phyloP scores from a whole-genome alignment of 148 eudicot genomes.

The Rhododendron simsii region DNA sequence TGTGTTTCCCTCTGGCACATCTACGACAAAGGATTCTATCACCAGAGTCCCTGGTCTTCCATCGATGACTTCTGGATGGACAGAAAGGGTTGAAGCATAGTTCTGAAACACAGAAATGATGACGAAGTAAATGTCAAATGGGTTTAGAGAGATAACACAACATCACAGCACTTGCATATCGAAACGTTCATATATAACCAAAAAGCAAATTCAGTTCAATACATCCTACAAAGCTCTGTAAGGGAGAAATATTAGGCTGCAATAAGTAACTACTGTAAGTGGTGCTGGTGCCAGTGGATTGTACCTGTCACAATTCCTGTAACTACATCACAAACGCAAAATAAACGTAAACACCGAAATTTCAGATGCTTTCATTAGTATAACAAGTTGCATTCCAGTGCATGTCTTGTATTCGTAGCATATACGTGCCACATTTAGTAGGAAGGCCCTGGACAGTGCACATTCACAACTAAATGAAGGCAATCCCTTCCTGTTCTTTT shows the following conservation, averaged over 20 bases:
- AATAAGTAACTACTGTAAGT: background rate
- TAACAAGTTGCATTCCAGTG: background rate
- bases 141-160: background rate
- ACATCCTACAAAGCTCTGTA: background rate
- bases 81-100: slow-evolving; percentile 58
- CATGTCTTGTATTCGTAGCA: background rate
- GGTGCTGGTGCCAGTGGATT: slow-evolving; percentile 3
- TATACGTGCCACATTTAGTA: background rate
- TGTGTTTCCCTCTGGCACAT: slow-evolving; percentile 69
- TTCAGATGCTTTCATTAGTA: background rate
- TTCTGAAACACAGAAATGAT: slow-evolving; percentile 30
- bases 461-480: background rate
- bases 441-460: background rate
- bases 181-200: background rate
- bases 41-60: slow-evolving; percentile 71
- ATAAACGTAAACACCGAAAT: background rate
- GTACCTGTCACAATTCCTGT: background rate
- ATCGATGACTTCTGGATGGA: slow-evolving; percentile 58
- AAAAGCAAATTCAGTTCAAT: background rate
- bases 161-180: background rate
- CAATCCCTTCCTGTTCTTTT: background rate
- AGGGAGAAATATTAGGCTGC: background rate
- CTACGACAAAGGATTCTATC: slow-evolving; percentile 62
- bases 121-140: background rate
- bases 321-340: background rate